Percentiles rank a stretch among this genome's conserved stretches.
These are phyloP conservation scores for Cladosporium sp. DNA, from an alignment of 2,329 filamentous ascomycete species.

Conservation along the genomic window DNA sequence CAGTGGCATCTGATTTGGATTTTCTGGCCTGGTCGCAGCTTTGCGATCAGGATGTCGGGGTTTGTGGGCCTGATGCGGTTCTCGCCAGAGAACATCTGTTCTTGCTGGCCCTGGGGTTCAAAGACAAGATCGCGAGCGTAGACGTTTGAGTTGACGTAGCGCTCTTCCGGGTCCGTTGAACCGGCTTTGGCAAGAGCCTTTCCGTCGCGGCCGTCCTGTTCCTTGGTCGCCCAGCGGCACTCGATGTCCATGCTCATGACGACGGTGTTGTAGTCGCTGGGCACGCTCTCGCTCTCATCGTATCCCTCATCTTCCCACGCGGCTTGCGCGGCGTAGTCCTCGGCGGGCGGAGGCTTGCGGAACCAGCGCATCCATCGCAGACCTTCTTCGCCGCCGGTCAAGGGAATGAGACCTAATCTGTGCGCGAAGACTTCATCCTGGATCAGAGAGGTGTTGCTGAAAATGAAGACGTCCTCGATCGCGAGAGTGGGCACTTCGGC, in stretches of 20 bases:
- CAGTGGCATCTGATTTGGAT: constrained; percentile 88
- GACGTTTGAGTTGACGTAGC: constrained; percentile 76
- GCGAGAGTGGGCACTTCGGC: constrained; percentile 91
- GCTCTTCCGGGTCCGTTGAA: constrained; percentile 75
- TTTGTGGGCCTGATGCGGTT: constrained; percentile 73
- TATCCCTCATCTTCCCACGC: constrained; percentile 42
- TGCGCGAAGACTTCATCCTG: constrained; percentile 95
- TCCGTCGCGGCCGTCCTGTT: constrained; percentile 41
- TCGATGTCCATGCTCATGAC: constrained; percentile 70
- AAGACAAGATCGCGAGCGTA: constrained; percentile 61
- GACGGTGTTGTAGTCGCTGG: constrained; percentile 80
- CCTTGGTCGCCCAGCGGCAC: constrained; percentile 68
- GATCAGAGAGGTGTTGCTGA: constrained; percentile 96
- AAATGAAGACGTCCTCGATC: constrained; percentile 87
- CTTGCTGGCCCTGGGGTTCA: constrained; percentile 67
- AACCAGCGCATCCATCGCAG: constrained; percentile 81
- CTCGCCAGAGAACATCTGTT: constrained; percentile 55
- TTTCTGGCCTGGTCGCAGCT: constrained; percentile 84
- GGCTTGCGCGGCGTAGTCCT: constrained; percentile 49
- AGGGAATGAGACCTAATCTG: constrained; percentile 83
- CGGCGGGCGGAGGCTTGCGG: constrained; percentile 59
- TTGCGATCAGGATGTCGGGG: constrained; percentile 90
- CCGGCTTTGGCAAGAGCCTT: constrained; percentile 55
- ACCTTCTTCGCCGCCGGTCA: constrained; percentile 73
- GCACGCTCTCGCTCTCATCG: constrained; percentile 42